Evolutionary conservation across 345 rosid species (phyloP).

Genomic region (Eucalyptus leucophloia): DNA sequence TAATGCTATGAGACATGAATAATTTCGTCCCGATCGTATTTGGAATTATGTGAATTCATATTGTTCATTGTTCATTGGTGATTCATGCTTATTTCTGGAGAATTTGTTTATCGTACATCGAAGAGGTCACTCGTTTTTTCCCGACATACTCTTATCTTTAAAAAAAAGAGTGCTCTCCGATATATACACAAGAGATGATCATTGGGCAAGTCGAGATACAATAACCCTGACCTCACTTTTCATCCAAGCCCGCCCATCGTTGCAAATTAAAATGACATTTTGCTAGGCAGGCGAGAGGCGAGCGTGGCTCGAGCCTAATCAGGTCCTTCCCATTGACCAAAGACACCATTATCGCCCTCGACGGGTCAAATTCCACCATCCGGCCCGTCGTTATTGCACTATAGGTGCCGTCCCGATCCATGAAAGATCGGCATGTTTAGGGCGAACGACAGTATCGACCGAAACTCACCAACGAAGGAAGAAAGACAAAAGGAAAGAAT

Average conservation of each 20-base stretch:
- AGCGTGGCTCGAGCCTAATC: background rate
- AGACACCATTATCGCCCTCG: background rate
- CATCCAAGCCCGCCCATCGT: accelerated
- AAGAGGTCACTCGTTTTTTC: accelerated
- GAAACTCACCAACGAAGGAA: background rate
- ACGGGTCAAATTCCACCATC: background rate
- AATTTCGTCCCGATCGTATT: no score
- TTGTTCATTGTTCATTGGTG: accelerated
- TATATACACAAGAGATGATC: background rate
- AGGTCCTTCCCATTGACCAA: background rate
- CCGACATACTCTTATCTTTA: accelerated
- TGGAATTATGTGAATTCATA: accelerated
- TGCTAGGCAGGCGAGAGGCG: background rate
- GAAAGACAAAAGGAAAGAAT: background rate
- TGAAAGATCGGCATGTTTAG: background rate
- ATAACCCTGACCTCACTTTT: background rate
- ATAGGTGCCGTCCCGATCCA: background rate
- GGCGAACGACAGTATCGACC: background rate
- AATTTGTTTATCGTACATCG: no score
- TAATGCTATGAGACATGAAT: no score
- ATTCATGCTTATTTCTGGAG: accelerated
- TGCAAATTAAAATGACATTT: background rate
- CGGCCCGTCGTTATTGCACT: background rate
- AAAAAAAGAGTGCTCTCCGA: background rate
- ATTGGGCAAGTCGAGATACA: background rate